A percentile compares a stretch with the other conserved stretches of the same genome.
Evolutionary conservation across 148 eudicot species (phyloP).

Genomic region (Fagopyrum tataricum): DNA sequence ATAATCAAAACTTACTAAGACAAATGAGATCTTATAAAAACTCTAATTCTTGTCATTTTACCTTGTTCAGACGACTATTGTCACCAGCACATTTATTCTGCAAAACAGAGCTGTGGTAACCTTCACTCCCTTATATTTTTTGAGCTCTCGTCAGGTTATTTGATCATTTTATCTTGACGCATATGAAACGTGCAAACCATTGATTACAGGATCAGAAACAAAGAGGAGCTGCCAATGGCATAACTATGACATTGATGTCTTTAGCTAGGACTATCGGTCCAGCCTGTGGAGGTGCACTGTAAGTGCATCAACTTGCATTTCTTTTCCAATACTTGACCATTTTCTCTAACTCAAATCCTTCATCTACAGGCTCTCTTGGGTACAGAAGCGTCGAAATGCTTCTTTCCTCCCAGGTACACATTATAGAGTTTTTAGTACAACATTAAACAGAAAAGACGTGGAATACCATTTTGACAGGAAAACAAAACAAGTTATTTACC

Average conservation of each 20-base stretch:
- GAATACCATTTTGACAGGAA: no score
- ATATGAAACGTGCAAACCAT: neutral
- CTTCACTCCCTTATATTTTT: neutral
- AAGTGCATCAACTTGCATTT: slow-evolving; percentile 20
- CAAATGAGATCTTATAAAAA: no score
- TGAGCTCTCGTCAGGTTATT: neutral
- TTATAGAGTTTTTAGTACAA: no score
- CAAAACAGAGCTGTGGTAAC: slow-evolving; percentile 87
- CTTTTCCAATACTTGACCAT: neutral
- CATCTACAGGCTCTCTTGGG: slow-evolving; percentile 31
- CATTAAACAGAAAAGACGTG: no score
- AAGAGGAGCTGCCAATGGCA: slow-evolving; percentile 88
- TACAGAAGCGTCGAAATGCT: slow-evolving; percentile 29
- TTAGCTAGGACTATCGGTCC: slow-evolving; percentile 75
- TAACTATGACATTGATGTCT: slow-evolving; percentile 71
- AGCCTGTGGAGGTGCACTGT: slow-evolving; percentile 71
- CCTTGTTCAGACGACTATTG: slow-evolving; percentile 40
- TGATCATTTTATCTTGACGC: neutral
- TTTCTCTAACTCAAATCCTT: neutral
- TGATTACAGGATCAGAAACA: slow-evolving; percentile 60
- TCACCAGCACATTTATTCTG: slow-evolving; percentile 60
- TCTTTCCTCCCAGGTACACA: slow-evolving; percentile 31
- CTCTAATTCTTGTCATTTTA: neutral
- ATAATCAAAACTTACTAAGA: neutral
- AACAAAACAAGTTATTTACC: no score